A percentile compares a stretch with the other conserved stretches of the same genome.
These are phyloP conservation scores for Fusarium brevicatenulatum DNA, from an alignment of 2,329 filamentous ascomycete species.

Conservation along the genomic window DNA sequence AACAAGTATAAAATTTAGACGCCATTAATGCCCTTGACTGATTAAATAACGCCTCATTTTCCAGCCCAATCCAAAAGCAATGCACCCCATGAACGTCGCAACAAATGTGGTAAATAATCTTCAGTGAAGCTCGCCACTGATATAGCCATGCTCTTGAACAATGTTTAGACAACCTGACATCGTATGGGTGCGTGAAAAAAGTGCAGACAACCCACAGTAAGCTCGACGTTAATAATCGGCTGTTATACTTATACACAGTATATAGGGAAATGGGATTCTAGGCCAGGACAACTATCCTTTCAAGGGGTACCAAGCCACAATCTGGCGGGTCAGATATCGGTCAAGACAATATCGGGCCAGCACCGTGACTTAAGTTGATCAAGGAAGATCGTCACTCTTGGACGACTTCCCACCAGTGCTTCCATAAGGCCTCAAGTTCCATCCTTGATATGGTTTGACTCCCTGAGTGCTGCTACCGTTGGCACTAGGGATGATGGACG, in stretches of 20 bases:
- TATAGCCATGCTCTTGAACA: neutral
- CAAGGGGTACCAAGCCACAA: neutral
- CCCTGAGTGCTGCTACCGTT: constrained; percentile 48
- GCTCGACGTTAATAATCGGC: neutral
- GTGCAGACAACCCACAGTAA: neutral
- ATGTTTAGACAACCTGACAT: neutral
- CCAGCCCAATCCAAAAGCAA: constrained; percentile 13
- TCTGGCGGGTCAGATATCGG: neutral
- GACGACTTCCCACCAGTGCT: constrained; percentile 47
- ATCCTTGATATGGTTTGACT: constrained; percentile 51
- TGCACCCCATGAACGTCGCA: neutral
- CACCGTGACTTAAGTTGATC: constrained; percentile 4
- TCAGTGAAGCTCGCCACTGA: neutral
- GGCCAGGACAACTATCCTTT: constrained; percentile 42
- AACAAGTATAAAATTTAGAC: constrained; percentile 27
- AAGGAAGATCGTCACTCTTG: constrained; percentile 50
- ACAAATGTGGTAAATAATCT: neutral
- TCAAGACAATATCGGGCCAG: neutral
- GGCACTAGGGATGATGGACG: constrained; percentile 45
- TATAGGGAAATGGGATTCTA: neutral
- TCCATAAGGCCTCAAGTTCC: constrained; percentile 52
- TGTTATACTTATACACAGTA: constrained; percentile 24
- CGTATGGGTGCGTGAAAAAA: neutral
- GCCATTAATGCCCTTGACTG: constrained; percentile 13
- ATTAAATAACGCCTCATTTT: constrained; percentile 26